Evolutionary conservation across 1,139 yeast genomes (phyloP), one percentile per base, ranked within the genome.

Genomic region (Pichia sp.): DNA sequence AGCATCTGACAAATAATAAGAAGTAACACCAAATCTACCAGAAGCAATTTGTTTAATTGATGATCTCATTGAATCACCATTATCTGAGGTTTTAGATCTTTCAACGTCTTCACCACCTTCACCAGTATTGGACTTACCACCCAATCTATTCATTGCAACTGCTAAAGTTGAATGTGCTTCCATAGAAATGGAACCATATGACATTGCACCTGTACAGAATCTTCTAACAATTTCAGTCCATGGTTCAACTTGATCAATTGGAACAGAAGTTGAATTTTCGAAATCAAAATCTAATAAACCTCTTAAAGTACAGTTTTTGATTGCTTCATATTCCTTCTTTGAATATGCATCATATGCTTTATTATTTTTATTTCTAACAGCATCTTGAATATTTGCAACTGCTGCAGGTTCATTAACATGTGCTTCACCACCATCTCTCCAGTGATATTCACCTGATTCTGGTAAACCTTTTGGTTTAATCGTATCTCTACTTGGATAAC

Each of bases 41-140:
- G 97, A 89, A 27, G 99, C 99, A 70, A 93, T 87, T 73, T 93
- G 99, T 73, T 93, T 93, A 68, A 93, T 93, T 39, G 98, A 90
- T 33, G 98, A 91, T 70, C 99, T 83, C 96, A 93, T 93, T 25
- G 98, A 89, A 68, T 93, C 98, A 65, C 98, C 98, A 62, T 87
- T 86, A 49, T 81, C 86, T 57, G 79, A 79, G 41, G 86, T 85
- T 55, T 78, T 75, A 7, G 96, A 87, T 66, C 98, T 80, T 66
- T 93, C 96, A 46, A 96, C 81, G 68, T 93, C 98, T 72, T 93
- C 99, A 76, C 99, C 99, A 76, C 99, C 99, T 76, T 93, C 99
- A 74, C 99, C 99, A 58, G 98, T 91, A 70, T 93, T 93, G 49
- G 96, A 89, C 72, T 90, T 93, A 64, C 97, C 99, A 52, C 98